These are phyloP conservation scores for Neocatenulostroma microsporum DNA, from an alignment of 2,329 filamentous ascomycete genomes.

Conservation along the genomic window DNA sequence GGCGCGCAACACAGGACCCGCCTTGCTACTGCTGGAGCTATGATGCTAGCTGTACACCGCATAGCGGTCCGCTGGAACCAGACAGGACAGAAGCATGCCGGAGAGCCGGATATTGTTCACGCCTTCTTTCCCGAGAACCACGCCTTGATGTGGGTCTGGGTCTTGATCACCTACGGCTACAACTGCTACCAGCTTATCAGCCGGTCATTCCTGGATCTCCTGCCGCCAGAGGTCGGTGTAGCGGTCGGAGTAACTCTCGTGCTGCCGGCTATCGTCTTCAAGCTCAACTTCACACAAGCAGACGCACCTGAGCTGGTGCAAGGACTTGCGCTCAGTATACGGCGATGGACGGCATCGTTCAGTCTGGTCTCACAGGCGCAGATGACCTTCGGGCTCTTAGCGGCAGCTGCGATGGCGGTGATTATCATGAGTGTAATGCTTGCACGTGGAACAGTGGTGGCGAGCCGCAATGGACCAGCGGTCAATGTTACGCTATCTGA, in stretches of 20 bases:
- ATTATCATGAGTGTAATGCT: slow-evolving; percentile 16
- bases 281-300: slow-evolving; percentile 76
- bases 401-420: slow-evolving; percentile 24
- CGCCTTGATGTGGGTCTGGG: slow-evolving; percentile 63
- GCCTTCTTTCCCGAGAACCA: slow-evolving; percentile 58
- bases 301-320: slow-evolving; percentile 69
- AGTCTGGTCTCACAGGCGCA: slow-evolving; percentile 31
- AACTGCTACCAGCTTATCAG: slow-evolving; percentile 41
- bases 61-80: slow-evolving; percentile 82
- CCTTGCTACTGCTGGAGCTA: slow-evolving; percentile 13
- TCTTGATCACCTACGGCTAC: slow-evolving; percentile 61
- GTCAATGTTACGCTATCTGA: slow-evolving; percentile 21
- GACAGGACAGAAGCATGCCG: slow-evolving; percentile 91
- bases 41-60: slow-evolving; percentile 54
- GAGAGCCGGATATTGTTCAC: slow-evolving; percentile 79
- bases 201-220: slow-evolving; percentile 21
- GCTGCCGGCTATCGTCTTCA: slow-evolving; percentile 66
- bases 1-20: not conserved
- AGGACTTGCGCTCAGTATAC: slow-evolving; percentile 35
- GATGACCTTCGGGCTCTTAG: slow-evolving; percentile 32
- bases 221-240: slow-evolving; percentile 23
- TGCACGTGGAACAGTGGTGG: slow-evolving; percentile 11
- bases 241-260: slow-evolving; percentile 37
- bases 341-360: slow-evolving; percentile 19
- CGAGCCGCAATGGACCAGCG: slow-evolving; percentile 4